Evolutionary conservation across 139 green algal species (phyloP).

Genomic region (Tetradesmus lagerheimii): DNA sequence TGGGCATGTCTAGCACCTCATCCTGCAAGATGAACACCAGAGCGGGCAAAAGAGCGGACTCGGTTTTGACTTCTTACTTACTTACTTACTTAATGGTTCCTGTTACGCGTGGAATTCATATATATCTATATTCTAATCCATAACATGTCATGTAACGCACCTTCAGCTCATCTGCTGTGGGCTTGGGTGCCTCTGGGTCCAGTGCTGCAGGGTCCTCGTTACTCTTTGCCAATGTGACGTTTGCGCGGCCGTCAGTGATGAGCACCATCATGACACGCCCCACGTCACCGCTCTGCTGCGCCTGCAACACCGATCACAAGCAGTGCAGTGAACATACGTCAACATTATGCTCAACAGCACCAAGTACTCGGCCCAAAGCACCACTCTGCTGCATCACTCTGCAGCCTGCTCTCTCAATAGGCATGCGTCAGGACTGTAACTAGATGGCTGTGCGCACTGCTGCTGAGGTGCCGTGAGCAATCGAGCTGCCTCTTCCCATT

Average conservation of each 20-base stretch:
- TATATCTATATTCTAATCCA: background rate
- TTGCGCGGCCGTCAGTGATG: constrained; percentile 98
- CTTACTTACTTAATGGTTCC: too few relatives aligned
- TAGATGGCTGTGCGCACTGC: too few relatives aligned
- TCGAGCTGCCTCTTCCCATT: too few relatives aligned
- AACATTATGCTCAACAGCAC: too few relatives aligned
- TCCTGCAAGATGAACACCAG: background rate
- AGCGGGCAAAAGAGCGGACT: background rate
- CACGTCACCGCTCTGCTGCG: constrained; percentile 86
- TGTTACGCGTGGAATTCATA: too few relatives aligned
- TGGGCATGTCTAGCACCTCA: background rate
- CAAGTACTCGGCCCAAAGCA: too few relatives aligned
- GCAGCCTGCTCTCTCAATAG: too few relatives aligned
- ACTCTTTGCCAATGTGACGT: constrained; percentile 89
- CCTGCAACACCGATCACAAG: constrained; percentile 55
- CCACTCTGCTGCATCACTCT: too few relatives aligned
- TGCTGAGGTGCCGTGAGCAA: too few relatives aligned
- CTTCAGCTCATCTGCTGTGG: constrained; percentile 73
- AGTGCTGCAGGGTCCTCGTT: constrained; percentile 95
- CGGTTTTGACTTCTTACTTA: too few relatives aligned
- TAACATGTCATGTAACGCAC: constrained; percentile 17
- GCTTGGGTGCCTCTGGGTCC: constrained; percentile 85
- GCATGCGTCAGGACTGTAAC: too few relatives aligned
- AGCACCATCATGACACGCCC: constrained; percentile 97
- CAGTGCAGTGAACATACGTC: constrained; percentile 10